Percentiles rank a stretch among this genome's conserved stretches.
Conservation (phyloP, 441 rosid species). For the Croton laevigatus region DNA sequence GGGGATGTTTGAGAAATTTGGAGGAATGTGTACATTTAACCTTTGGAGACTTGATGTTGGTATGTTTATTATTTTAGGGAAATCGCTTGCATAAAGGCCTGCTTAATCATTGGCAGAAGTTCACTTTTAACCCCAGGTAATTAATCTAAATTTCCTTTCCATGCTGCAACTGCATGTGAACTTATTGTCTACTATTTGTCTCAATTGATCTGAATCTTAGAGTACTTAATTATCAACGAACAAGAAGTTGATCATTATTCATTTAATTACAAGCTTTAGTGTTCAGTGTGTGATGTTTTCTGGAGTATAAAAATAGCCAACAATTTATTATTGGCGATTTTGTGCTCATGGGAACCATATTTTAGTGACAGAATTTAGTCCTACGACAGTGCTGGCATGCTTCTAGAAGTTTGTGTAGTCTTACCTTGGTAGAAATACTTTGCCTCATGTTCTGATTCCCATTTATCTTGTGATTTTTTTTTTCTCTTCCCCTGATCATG, state of each 20-base stretch:
- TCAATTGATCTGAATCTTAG: not conserved
- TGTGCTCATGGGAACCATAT: not conserved
- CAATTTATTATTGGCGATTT: not conserved
- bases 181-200: not conserved
- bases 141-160: not conserved
- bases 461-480: not conserved
- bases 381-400: not conserved
- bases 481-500: not conserved
- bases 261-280: not conserved
- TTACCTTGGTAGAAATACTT: not conserved
- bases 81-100: slow-evolving; percentile 81
- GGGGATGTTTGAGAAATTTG: not conserved
- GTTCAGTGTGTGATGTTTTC: not conserved
- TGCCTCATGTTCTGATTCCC: not conserved
- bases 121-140: slow-evolving; percentile 96
- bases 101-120: slow-evolving; percentile 95
- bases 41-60: slow-evolving; percentile 8
- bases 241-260: not conserved
- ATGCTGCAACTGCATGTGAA: not conserved
- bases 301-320: not conserved
- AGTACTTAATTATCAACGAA: not conserved
- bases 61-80: slow-evolving; percentile 52
- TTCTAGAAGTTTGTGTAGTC: not conserved
- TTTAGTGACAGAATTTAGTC: not conserved
- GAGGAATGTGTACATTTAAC: not conserved